phyloP scores from a whole-genome alignment of 305 asterid species.

The Solanum hybrid region DNA sequence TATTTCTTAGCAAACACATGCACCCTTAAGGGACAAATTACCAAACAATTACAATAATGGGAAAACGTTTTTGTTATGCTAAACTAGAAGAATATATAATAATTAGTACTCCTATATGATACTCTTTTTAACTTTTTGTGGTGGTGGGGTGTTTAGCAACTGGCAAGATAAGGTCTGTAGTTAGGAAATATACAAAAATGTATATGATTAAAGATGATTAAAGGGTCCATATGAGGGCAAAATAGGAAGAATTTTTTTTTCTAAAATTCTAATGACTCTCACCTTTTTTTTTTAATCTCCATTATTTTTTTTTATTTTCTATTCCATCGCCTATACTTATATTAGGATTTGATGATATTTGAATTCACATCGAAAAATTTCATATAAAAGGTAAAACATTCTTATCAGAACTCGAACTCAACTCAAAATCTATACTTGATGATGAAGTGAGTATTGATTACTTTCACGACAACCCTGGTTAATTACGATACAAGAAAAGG shows the following conservation, averaged over 20 bases:
- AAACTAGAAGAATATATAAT: not conserved
- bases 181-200: not conserved
- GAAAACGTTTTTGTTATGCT: not conserved
- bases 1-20: not conserved
- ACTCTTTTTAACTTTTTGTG: not conserved
- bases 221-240: not conserved
- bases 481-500: not conserved
- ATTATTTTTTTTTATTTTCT: not conserved
- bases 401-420: rapidly evolving
- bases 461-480: not conserved
- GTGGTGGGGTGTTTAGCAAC: not conserved
- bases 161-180: not conserved
- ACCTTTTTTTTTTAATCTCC: not conserved
- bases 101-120: not conserved
- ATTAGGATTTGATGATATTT: not conserved
- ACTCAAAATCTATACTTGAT: too few relatives aligned
- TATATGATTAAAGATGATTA: not conserved
- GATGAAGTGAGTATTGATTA: not conserved
- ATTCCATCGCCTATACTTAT: not conserved
- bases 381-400: not conserved
- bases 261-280: not conserved
- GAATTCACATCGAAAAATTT: not conserved
- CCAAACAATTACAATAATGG: not conserved
- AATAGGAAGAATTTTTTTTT: not conserved
- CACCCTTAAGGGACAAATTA: not conserved